Conservation (phyloP, 176 grass and related monocot genomes). For the Tillandsia leiboldiana region DNA sequence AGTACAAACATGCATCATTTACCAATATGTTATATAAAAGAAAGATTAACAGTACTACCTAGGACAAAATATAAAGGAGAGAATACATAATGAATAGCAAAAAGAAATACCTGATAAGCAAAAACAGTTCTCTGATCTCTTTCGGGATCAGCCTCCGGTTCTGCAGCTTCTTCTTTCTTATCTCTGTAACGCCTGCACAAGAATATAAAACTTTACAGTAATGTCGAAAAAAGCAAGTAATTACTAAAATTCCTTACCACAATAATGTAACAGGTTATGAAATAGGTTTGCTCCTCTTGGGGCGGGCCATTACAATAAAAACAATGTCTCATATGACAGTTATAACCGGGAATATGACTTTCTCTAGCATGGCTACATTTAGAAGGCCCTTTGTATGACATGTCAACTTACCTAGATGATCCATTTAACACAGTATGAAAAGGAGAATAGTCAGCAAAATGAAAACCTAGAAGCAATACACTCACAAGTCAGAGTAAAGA, state of each 20-base stretch:
- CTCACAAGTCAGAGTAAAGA: too few species aligned
- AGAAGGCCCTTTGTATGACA: too few species aligned
- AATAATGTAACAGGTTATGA: too few species aligned
- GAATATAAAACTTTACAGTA: conserved; percentile 14
- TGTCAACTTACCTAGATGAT: too few species aligned
- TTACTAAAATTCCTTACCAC: not conserved
- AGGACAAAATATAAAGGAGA: not conserved
- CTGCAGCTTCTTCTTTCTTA: conserved; percentile 68
- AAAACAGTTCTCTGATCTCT: conserved; percentile 99
- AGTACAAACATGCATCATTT: conserved; percentile 2
- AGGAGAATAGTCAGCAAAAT: too few species aligned
- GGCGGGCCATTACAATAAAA: too few species aligned
- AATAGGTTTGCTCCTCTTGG: too few species aligned
- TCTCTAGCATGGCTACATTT: too few species aligned
- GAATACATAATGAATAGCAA: not conserved
- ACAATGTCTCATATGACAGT: too few species aligned
- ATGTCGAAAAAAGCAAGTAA: conserved; percentile 11
- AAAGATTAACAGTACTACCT: not conserved
- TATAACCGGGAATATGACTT: too few species aligned
- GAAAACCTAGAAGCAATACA: too few species aligned
- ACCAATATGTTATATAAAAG: not conserved
- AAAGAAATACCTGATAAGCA: conserved; percentile 70
- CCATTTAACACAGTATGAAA: too few species aligned
- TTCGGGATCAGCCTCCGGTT: conserved; percentile 92
- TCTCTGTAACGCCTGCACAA: conserved; percentile 41